These are phyloP conservation scores for Phyllosticta paracitricarpa DNA, from an alignment of 2,329 filamentous ascomycete species.

Conservation along the genomic window DNA sequence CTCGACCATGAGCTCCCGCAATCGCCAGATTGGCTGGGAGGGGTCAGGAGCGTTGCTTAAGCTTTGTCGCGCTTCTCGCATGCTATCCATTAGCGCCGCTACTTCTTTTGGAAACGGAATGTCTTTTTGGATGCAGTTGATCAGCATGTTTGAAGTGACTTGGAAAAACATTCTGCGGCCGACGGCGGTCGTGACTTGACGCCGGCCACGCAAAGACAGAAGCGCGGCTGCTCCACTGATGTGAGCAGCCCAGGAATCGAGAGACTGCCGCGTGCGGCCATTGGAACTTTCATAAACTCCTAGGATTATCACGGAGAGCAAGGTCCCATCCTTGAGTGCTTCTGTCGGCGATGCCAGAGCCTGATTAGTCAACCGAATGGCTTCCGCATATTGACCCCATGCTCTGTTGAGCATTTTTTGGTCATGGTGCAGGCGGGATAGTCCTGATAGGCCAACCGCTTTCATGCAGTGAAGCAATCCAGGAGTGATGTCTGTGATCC, in stretches of 20 bases:
- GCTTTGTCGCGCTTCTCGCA: background rate
- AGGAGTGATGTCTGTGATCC: background rate
- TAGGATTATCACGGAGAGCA: constrained; percentile 22
- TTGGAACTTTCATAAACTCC: constrained; percentile 25
- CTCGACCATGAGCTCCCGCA: constrained; percentile 3
- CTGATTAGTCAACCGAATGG: constrained; percentile 23
- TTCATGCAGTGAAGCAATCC: constrained; percentile 17
- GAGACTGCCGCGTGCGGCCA: constrained; percentile 19
- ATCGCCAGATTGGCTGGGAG: background rate
- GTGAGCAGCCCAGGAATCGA: constrained; percentile 24
- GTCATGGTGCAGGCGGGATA: constrained; percentile 22
- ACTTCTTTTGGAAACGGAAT: background rate
- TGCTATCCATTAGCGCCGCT: constrained; percentile 1
- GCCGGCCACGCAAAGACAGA: constrained; percentile 21
- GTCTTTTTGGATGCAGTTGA: constrained; percentile 8
- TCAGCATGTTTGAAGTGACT: constrained; percentile 19
- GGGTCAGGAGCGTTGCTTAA: background rate
- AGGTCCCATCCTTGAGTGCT: constrained; percentile 22
- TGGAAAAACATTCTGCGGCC: constrained; percentile 22
- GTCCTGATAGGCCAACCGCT: constrained; percentile 23
- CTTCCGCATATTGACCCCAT: constrained; percentile 22
- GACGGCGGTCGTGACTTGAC: constrained; percentile 16
- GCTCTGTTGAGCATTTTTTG: constrained; percentile 19
- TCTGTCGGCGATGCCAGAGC: constrained; percentile 20
- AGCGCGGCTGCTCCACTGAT: constrained; percentile 24